Conservation (phyloP, 768 basidiomycete species). For the Piloderma croceum region DNA sequence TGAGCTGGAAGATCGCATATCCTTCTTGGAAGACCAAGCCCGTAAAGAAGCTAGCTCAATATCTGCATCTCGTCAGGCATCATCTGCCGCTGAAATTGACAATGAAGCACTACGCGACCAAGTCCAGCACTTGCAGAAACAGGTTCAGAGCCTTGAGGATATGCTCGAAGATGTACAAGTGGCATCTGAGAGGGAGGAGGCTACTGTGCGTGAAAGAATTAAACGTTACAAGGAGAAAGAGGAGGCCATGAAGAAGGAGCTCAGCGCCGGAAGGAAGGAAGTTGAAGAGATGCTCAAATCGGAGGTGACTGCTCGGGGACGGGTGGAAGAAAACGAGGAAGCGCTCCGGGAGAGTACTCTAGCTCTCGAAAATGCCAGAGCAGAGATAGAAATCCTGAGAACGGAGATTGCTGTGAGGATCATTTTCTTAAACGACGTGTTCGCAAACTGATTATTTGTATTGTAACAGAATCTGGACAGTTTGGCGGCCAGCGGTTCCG, state of each 20-base stretch:
- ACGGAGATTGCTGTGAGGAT: slow-evolving; percentile 69
- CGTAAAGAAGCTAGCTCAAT: slow-evolving; percentile 22
- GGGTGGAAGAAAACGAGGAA: slow-evolving; percentile 83
- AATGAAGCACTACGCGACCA: slow-evolving; percentile 91
- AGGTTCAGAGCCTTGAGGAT: slow-evolving; percentile 74
- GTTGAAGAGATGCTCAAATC: slow-evolving; percentile 57
- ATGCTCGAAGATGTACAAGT: slow-evolving; percentile 71
- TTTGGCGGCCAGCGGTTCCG: slow-evolving; percentile 32
- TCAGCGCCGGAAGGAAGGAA: slow-evolving; percentile 58
- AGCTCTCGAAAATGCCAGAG: slow-evolving; percentile 83
- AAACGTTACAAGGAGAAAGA: slow-evolving; percentile 69
- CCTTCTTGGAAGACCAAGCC: slow-evolving; percentile 50
- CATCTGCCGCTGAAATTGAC: slow-evolving; percentile 86
- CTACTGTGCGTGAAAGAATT: slow-evolving; percentile 53
- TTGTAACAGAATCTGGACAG: slow-evolving; percentile 64
- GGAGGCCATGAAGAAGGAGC: slow-evolving; percentile 63
- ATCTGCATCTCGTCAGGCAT: slow-evolving; percentile 37
- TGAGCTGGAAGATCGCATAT: slow-evolving; percentile 66
- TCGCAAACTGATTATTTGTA: slow-evolving; percentile 4
- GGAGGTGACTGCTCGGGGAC: slow-evolving; percentile 53
- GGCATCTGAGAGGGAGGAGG: slow-evolving; percentile 71
- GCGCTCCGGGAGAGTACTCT: slow-evolving; percentile 82
- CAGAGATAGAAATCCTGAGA: slow-evolving; percentile 78
- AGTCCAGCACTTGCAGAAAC: slow-evolving; percentile 78
- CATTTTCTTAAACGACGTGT: not conserved